Percentiles rank a stretch among this genome's conserved stretches.
Evolutionary conservation across 164 flowering plant species (phyloP).

Genomic region (Sextonia rubra): DNA sequence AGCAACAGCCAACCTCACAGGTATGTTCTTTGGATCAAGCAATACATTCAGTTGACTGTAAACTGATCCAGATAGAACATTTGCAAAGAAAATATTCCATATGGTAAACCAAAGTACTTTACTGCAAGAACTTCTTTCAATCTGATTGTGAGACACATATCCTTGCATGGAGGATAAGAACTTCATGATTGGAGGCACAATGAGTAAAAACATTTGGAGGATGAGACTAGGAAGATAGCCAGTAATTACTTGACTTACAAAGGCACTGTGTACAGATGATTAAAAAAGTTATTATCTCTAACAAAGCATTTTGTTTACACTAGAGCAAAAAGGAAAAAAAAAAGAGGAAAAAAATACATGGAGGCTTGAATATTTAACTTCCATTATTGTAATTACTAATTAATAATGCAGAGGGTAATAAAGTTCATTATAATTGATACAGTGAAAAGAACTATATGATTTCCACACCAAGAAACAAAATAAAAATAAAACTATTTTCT

Average conservation of each 20-base stretch:
- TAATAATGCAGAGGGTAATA: too few relatives aligned
- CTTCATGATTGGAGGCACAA: conserved; percentile 81
- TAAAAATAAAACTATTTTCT: too few relatives aligned
- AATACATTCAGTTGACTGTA: conserved; percentile 36
- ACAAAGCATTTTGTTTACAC: not conserved
- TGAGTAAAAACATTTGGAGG: conserved; percentile 61
- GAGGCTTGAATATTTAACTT: too few relatives aligned
- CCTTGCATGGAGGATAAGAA: conserved; percentile 80
- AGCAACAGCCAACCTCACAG: conserved; percentile 56
- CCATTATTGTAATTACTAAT: too few relatives aligned
- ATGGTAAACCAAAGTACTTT: conserved; percentile 78
- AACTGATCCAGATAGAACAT: conserved; percentile 77
- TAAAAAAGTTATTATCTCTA: not conserved
- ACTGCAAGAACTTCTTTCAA: conserved; percentile 75
- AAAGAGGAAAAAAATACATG: too few relatives aligned
- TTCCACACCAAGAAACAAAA: too few relatives aligned
- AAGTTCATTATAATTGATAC: too few relatives aligned
- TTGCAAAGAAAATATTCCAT: conserved; percentile 94
- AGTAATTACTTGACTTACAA: conserved; percentile 74
- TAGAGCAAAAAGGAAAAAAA: not conserved
- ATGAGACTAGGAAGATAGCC: conserved; percentile 97
- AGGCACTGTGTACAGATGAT: conserved; percentile 42
- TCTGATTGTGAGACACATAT: conserved; percentile 60
- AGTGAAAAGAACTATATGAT: too few relatives aligned
- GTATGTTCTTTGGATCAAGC: conserved; percentile 72